Evolutionary conservation across 176 grass and related monocot genomes (phyloP), one percentile per base, ranked within the genome.

Genomic region (Lolium rigidum): DNA sequence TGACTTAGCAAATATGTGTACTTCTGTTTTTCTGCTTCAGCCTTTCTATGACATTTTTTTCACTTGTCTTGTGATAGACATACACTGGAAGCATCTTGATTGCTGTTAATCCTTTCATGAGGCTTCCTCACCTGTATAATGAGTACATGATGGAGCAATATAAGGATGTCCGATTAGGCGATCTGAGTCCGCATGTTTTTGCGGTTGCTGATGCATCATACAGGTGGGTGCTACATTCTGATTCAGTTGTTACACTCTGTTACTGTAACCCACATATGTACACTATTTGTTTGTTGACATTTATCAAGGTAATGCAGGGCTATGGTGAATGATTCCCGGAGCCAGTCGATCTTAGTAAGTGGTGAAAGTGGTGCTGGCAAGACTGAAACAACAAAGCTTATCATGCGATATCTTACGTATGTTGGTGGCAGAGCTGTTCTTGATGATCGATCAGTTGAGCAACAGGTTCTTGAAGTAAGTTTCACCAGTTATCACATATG

Each of bases 91-190:
- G 90, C 88, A 96, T 99, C 81, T 87, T 99, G 93, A 99, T 99
- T 79, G 97, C 97, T 75, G 92, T 99, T 70, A 96, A 99, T 87
- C 97, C 97, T 76, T 99, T 96, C 85, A 96, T 92, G 48, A 99
- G 90, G 68, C 92, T 99, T 56, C 92, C 94, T 88, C 97, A 99
- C 90, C 84, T 99, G 66, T 99, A 99, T 82, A 96, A 90, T 51
- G 92, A 96, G 77, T 91, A 99, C 88, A 99, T 99, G 97, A 99
- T 99, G 94, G 92, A 94, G 77, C 97, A 99, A 89, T 99, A 99
- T 76, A 99, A 94, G 86, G 94, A 87, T 77, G 82, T 91, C 6
- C 85, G 75, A 64, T 84, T 99, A 83, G 97, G 97, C 37, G 97
- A 96, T 48, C 84, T 99, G 88, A 99, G 97, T 86, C 97, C 97